A percentile compares a stretch with the other conserved stretches of the same genome.
phyloP scores from a whole-genome alignment of 805 yeast species.

The Schwanniomyces occidentalis region DNA sequence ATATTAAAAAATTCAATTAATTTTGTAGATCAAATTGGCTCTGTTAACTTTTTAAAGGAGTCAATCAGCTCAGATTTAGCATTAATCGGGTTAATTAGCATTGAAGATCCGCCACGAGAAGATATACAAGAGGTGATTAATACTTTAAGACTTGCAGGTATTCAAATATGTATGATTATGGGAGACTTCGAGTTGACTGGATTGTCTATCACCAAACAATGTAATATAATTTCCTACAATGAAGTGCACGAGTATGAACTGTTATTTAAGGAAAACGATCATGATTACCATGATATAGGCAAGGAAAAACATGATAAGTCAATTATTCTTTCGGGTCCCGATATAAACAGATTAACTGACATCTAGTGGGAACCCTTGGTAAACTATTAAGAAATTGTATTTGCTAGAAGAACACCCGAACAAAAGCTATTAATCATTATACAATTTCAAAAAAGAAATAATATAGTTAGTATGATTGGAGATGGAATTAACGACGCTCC shows the following conservation, averaged over 20 bases:
- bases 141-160: conserved; percentile 38
- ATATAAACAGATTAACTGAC: too few relatives aligned
- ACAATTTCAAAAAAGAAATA: conserved; percentile 38
- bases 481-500: conserved; percentile 40
- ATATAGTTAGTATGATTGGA: conserved; percentile 36
- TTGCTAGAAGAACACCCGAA: conserved; percentile 46
- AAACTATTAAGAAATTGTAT: too few relatives aligned
- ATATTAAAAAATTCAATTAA: conserved; percentile 13
- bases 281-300: too few relatives aligned
- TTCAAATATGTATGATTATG: conserved; percentile 45
- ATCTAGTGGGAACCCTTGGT: too few relatives aligned
- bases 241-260: too few relatives aligned
- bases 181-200: conserved; percentile 58
- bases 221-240: too few relatives aligned
- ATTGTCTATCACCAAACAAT: conserved; percentile 49
- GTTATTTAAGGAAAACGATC: too few relatives aligned
- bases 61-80: conserved; percentile 11
- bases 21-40: conserved; percentile 11
- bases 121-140: conserved; percentile 31
- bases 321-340: too few relatives aligned
- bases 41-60: conserved; percentile 13
- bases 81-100: conserved; percentile 41
- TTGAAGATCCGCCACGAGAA: conserved; percentile 45
- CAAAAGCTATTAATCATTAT: conserved; percentile 51
- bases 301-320: too few relatives aligned